These are phyloP conservation scores for Pseudogymnoascus sp. DNA, from an alignment of 2,329 filamentous ascomycete species.

Conservation along the genomic window DNA sequence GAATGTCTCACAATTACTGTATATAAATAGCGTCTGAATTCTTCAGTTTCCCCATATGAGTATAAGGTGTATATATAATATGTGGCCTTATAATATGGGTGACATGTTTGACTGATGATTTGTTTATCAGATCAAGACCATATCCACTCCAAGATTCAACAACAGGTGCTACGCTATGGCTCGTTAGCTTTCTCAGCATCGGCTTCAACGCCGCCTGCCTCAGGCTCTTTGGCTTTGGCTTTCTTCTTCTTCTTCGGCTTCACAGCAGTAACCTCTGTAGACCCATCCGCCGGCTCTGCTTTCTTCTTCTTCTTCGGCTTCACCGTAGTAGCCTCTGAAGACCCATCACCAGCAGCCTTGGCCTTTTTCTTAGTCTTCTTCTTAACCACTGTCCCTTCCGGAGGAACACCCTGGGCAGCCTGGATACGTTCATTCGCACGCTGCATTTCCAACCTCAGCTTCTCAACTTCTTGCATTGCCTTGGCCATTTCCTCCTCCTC, in stretches of 20 bases:
- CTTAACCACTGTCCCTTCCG: slow-evolving; percentile 55
- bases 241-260: slow-evolving; percentile 25
- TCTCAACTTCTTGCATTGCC: slow-evolving; percentile 83
- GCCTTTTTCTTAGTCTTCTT: slow-evolving; percentile 55
- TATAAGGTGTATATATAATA: neutral
- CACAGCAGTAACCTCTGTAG: slow-evolving; percentile 13
- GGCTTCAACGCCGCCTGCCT: slow-evolving; percentile 21
- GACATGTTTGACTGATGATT: neutral
- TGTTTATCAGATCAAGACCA: neutral
- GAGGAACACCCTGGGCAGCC: slow-evolving; percentile 58
- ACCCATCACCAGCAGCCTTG: slow-evolving; percentile 27
- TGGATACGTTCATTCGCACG: slow-evolving; percentile 67
- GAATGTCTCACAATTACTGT: neutral
- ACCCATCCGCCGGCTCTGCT: slow-evolving; percentile 10
- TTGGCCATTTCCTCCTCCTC: slow-evolving; percentile 85
- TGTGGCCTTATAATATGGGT: neutral
- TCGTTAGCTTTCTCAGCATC: slow-evolving; percentile 19
- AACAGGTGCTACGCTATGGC: neutral
- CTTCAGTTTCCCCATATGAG: neutral
- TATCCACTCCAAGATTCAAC: neutral
- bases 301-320: slow-evolving; percentile 9
- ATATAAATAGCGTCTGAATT: neutral
- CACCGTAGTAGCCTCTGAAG: slow-evolving; percentile 20
- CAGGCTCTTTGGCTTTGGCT: slow-evolving; percentile 21
- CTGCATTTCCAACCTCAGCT: slow-evolving; percentile 81